A percentile compares a stretch with the other conserved stretches of the same genome.
phyloP scores from a whole-genome alignment of 2,329 filamentous ascomycete species.

The Penicillium sp. region DNA sequence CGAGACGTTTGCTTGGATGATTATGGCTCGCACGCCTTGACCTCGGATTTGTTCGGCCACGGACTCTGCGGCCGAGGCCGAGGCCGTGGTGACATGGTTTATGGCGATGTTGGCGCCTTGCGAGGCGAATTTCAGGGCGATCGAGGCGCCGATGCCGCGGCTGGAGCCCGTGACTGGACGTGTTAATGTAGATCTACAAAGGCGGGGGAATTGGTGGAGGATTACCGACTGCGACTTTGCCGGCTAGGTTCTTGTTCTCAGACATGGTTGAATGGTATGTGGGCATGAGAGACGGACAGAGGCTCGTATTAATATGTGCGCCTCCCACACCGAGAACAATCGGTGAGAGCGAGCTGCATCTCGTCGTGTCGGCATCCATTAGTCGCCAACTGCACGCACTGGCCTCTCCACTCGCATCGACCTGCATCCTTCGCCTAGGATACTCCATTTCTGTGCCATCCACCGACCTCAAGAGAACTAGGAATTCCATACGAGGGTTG shows the following conservation, averaged over 20 bases:
- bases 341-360: conserved; percentile 2
- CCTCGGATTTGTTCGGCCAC: conserved; percentile 12
- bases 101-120: conserved; percentile 20
- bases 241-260: conserved; percentile 14
- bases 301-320: not conserved
- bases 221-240: conserved; percentile 23
- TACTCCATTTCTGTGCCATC: too few relatives aligned
- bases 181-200: not conserved
- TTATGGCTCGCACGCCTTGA: conserved; percentile 14
- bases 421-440: too few relatives aligned
- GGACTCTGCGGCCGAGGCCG: conserved; percentile 11
- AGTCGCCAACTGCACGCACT: not conserved
- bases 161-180: conserved; percentile 20
- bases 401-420: not conserved
- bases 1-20: conserved; percentile 21
- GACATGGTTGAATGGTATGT: conserved; percentile 8
- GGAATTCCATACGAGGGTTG: too few relatives aligned
- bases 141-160: conserved; percentile 24
- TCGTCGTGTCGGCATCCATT: not conserved
- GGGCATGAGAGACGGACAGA: not conserved
- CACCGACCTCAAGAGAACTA: too few relatives aligned
- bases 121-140: conserved; percentile 19
- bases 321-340: not conserved
- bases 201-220: not conserved
- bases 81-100: conserved; percentile 15